Evolutionary conservation across 208 protist species (phyloP).

Genomic region (Crithidia expoeki): DNA sequence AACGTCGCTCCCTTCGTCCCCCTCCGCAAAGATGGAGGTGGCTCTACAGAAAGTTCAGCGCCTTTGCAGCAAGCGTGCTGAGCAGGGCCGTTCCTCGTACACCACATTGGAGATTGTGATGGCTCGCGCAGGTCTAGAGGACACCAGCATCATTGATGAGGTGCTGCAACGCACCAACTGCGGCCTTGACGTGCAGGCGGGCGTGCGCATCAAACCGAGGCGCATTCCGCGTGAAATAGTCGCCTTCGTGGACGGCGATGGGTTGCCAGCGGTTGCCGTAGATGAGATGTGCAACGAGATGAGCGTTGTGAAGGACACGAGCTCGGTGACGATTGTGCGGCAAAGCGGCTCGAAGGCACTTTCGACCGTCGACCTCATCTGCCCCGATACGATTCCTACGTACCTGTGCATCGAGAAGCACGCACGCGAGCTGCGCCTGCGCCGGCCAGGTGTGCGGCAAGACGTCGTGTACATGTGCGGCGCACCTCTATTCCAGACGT

Average conservation of each 20-base stretch:
- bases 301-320: conserved; percentile 49
- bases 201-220: conserved; percentile 50
- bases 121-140: conserved; percentile 28
- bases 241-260: conserved; percentile 83
- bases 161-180: conserved; percentile 29
- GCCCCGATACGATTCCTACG: conserved; percentile 57
- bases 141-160: conserved; percentile 38
- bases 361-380: conserved; percentile 48
- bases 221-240: conserved; percentile 40
- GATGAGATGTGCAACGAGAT: conserved; percentile 69
- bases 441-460: conserved; percentile 45
- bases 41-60: conserved; percentile 25
- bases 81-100: conserved; percentile 26
- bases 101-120: conserved; percentile 47
- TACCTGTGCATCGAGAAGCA: conserved; percentile 63
- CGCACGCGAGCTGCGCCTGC: conserved; percentile 52
- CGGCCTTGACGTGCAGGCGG: conserved; percentile 50
- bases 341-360: conserved; percentile 42
- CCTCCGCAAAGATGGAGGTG: conserved; percentile 14
- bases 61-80: conserved; percentile 22
- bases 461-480: conserved; percentile 89
- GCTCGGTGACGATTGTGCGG: conserved; percentile 55
- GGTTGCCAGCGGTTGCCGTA: conserved; percentile 49
- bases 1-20: conserved; percentile 24
- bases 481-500: conserved; percentile 51